phyloP scores from a whole-genome alignment of 164 flowering plant genomes.

The Chloranthus sessilifolius region DNA sequence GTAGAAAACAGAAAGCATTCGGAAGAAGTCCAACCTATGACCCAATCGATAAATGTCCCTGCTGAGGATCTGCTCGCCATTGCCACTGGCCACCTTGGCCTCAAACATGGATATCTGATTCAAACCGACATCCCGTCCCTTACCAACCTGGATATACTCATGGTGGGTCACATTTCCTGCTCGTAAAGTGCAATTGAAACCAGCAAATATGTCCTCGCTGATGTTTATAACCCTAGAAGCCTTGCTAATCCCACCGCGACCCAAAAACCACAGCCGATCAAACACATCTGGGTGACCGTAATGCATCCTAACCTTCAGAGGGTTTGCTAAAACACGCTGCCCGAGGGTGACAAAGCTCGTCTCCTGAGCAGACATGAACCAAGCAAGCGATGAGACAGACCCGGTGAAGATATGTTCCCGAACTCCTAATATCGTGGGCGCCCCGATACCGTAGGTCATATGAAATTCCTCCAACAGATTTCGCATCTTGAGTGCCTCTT shows the following conservation, averaged over 20 bases:
- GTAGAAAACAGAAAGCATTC: conserved; percentile 86
- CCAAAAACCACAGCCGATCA: conserved; percentile 87
- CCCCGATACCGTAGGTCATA: conserved; percentile 58
- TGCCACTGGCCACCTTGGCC: conserved; percentile 97
- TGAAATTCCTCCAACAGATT: conserved; percentile 81
- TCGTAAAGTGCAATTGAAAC: conserved; percentile 88
- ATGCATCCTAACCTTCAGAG: conserved; percentile 88
- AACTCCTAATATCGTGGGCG: conserved; percentile 90
- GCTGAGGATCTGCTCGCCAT: conserved; percentile 91
- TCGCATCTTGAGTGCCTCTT: conserved; percentile 95
- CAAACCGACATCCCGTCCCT: conserved; percentile 95
- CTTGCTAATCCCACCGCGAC: conserved; percentile 93
- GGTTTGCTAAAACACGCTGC: conserved; percentile 94
- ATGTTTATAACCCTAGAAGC: conserved; percentile 88
- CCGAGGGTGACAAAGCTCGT: conserved; percentile 89
- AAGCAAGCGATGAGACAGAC: conserved; percentile 90
- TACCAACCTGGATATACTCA: conserved; percentile 95
- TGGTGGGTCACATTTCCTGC: conserved; percentile 98
- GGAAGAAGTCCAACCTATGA: conserved; percentile 87
- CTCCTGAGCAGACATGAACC: conserved; percentile 99
- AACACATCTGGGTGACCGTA: conserved; percentile 99
- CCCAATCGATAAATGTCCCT: conserved; percentile 90
- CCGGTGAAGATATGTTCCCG: conserved; percentile 92
- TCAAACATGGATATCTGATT: conserved; percentile 97
- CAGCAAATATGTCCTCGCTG: conserved; percentile 97